These are phyloP conservation scores for Wickerhamiella sorbophila DNA, from an alignment of 805 yeast genomes.

Conservation along the genomic window DNA sequence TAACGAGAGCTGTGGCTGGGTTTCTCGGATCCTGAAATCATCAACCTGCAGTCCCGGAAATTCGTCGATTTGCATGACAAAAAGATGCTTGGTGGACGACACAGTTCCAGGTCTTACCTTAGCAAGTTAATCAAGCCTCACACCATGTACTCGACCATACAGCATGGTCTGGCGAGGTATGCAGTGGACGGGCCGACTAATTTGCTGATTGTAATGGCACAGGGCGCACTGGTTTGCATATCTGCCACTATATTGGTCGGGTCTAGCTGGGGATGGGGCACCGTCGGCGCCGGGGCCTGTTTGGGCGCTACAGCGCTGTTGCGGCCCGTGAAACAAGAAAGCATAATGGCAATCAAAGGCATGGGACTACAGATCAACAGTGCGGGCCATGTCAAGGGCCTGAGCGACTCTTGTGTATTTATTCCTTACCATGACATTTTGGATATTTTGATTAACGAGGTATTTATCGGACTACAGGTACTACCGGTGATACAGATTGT, in stretches of 20 bases:
- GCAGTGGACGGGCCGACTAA: too few species aligned
- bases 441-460: slow-evolving; percentile 64
- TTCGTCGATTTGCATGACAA: slow-evolving; percentile 29
- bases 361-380: slow-evolving; percentile 36
- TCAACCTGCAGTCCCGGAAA: slow-evolving; percentile 35
- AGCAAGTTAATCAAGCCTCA: too few species aligned
- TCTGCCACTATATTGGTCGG: too few species aligned
- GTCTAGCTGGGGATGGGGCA: too few species aligned
- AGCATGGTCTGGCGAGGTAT: too few species aligned
- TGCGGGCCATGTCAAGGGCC: slow-evolving; percentile 20
- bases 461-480: slow-evolving; percentile 53
- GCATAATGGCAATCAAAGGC: slow-evolving; percentile 30
- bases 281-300: too few species aligned
- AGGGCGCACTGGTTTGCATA: too few species aligned
- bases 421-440: slow-evolving; percentile 42
- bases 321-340: slow-evolving; percentile 19
- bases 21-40: slow-evolving; percentile 16
- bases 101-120: too few species aligned
- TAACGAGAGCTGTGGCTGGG: slow-evolving; percentile 17
- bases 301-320: slow-evolving; percentile 8
- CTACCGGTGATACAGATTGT: slow-evolving; percentile 49
- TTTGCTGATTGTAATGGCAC: too few species aligned
- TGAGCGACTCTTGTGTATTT: slow-evolving; percentile 28
- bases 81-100: too few species aligned
- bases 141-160: too few species aligned